Percentiles rank a stretch among this genome's conserved stretches.
Evolutionary conservation across 129 eudicot genomes (phyloP).

Genomic region (Tanacetum coccineum): DNA sequence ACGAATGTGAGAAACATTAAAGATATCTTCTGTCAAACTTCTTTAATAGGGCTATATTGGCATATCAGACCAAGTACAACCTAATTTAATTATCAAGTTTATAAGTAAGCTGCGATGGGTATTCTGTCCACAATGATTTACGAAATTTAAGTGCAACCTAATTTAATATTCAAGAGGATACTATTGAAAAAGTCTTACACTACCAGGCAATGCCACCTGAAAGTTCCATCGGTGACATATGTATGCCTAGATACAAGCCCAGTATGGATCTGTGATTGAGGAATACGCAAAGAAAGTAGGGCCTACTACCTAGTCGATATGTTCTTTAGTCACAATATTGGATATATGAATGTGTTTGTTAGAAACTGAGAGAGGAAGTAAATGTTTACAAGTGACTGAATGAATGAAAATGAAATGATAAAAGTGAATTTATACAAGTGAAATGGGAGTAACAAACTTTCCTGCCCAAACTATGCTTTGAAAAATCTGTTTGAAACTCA

Average conservation of each 20-base stretch:
- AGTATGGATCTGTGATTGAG: background rate
- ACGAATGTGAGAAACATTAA: background rate
- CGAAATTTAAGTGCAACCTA: background rate
- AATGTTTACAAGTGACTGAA: too few relatives aligned
- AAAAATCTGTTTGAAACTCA: too few relatives aligned
- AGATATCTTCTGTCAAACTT: background rate
- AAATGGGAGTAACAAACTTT: too few relatives aligned
- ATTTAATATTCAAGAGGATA: background rate
- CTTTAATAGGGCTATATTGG: background rate
- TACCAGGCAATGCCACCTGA: slow-evolving; percentile 11
- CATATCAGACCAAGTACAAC: background rate
- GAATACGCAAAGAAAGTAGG: background rate
- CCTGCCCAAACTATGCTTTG: too few relatives aligned
- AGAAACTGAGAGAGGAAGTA: too few relatives aligned
- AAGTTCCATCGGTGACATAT: background rate
- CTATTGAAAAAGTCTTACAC: slow-evolving; percentile 7
- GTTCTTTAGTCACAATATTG: too few relatives aligned
- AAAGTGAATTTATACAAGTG: too few relatives aligned
- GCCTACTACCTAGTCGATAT: slow-evolving; percentile 8
- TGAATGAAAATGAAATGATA: too few relatives aligned
- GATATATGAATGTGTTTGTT: too few relatives aligned
- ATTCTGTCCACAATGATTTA: background rate
- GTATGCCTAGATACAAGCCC: background rate
- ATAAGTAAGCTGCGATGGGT: background rate
- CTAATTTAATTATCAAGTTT: too few relatives aligned